Percentiles rank a stretch among this genome's conserved stretches.
These are phyloP conservation scores for Sherardia arvensis DNA, from an alignment of 257 asterid genomes.

Conservation along the genomic window DNA sequence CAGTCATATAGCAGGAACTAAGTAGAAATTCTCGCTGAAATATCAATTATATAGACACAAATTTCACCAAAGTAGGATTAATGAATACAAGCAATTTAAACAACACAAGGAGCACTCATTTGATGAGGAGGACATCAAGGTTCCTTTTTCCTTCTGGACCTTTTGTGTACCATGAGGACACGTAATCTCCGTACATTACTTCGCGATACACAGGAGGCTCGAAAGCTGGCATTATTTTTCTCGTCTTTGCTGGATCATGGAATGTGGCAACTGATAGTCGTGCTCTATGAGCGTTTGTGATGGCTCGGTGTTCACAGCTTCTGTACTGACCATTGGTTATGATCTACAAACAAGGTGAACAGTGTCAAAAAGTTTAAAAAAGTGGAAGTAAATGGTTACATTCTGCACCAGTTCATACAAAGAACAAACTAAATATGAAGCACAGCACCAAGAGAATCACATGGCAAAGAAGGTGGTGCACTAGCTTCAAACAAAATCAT, in stretches of 20 bases:
- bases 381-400: background rate
- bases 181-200: conserved; percentile 64
- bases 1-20: too few species aligned
- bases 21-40: background rate
- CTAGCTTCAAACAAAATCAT: background rate
- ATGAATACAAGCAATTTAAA: background rate
- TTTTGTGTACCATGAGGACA: conserved; percentile 75
- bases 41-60: background rate
- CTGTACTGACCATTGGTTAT: conserved; percentile 69
- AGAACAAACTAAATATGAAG: background rate
- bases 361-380: background rate
- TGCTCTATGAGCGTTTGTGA: conserved; percentile 50
- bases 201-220: conserved; percentile 52
- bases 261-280: conserved; percentile 85
- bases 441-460: background rate
- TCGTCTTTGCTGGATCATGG: conserved; percentile 75
- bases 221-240: conserved; percentile 42
- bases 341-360: conserved; percentile 30
- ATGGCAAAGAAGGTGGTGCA: background rate
- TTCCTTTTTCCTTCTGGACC: conserved; percentile 87
- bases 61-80: background rate
- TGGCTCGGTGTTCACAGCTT: conserved; percentile 76
- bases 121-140: conserved; percentile 60
- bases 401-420: background rate
- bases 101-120: background rate